Evolutionary conservation across 2,329 filamentous ascomycete species (phyloP), one percentile per base, ranked within the genome.

Genomic region (Colletotrichum siamense): DNA sequence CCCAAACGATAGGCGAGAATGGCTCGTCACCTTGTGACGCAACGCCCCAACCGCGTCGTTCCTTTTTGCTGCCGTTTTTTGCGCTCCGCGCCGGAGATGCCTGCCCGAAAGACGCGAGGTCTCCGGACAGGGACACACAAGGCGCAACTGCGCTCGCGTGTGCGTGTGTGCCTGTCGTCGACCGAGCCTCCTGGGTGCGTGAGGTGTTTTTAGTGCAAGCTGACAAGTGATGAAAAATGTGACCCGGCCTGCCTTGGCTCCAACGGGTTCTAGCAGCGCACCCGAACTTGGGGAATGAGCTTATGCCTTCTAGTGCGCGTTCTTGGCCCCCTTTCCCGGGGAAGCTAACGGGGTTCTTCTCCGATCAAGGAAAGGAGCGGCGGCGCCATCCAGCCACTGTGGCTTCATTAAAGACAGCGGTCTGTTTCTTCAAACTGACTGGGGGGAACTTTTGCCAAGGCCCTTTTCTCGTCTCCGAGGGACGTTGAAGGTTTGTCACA

Each of bases 81-180:
- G 44, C 59, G 16, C 59, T 62, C 59, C 59, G 59, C 28, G 59
- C 59, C 70, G 73, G 73, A 69, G 57, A 73, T 76, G 64, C 52
- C 24, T 73, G 24, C 73, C 73, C 64, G 36, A 76, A 68, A 49
- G 73, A 64, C 44, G 32, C n/a, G 70, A 9, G 8, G 49, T 52
- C 64, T 62, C 70, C 70, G 57, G 63, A 68, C 39, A 32, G 12
- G 39, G 39, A 49, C 44, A 13, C 44, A 52, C 44, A 52, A 52
- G 65, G 70, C 67, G 59, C 59, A 71, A 49, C 15, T 22, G 10
- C 26, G 24, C 44, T 32, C 34, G 55, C 16, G 9, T 59, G 16
- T 61, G 32, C 5, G 15, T 36, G 26, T 61, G 32, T 24, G 36
- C 62, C 18, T 30, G 44, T 52, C 44, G 24, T 59, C 55, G 55